Evolutionary conservation across 2,329 filamentous ascomycete genomes (phyloP).

Genomic region (Sarocladium strictum): DNA sequence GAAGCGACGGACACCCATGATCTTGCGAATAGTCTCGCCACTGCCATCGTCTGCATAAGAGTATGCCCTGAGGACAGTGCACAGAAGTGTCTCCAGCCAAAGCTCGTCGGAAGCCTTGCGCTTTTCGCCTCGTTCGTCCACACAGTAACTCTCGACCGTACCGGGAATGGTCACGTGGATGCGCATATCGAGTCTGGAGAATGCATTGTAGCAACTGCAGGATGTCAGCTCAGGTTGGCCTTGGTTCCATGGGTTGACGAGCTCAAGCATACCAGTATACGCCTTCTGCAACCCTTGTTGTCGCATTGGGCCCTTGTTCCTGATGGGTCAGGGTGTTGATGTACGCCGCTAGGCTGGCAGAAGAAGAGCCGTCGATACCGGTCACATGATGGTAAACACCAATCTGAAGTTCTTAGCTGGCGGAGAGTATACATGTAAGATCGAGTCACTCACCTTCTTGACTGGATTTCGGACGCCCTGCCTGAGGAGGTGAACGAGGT

Average conservation of each 20-base stretch:
- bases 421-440: slow-evolving; percentile 6
- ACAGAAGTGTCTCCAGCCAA: slow-evolving; percentile 97
- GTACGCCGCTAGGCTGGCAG: slow-evolving; percentile 92
- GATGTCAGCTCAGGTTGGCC: slow-evolving; percentile 13
- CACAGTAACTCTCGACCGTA: slow-evolving; percentile 93
- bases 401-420: slow-evolving; percentile 44
- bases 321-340: slow-evolving; percentile 96
- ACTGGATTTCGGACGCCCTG: slow-evolving; percentile 51
- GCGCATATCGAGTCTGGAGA: slow-evolving; percentile 95
- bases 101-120: slow-evolving; percentile 86
- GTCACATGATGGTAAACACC: slow-evolving; percentile 98
- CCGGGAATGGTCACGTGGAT: slow-evolving; percentile 97
- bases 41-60: slow-evolving; percentile 95
- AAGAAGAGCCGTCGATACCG: slow-evolving; percentile 93
- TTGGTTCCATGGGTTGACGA: not conserved
- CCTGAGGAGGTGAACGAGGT: slow-evolving; percentile 92
- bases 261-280: slow-evolving; percentile 70
- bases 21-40: slow-evolving; percentile 91
- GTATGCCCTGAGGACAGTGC: slow-evolving; percentile 88
- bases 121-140: slow-evolving; percentile 95
- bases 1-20: slow-evolving; percentile 93
- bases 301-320: slow-evolving; percentile 65
- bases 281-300: slow-evolving; percentile 84
- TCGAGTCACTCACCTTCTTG: slow-evolving; percentile 41
- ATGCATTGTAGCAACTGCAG: slow-evolving; percentile 88